Base-by-base conservation (phyloP, 2,329 filamentous ascomycete species). In the Cercospora zeae-maydis region DNA sequence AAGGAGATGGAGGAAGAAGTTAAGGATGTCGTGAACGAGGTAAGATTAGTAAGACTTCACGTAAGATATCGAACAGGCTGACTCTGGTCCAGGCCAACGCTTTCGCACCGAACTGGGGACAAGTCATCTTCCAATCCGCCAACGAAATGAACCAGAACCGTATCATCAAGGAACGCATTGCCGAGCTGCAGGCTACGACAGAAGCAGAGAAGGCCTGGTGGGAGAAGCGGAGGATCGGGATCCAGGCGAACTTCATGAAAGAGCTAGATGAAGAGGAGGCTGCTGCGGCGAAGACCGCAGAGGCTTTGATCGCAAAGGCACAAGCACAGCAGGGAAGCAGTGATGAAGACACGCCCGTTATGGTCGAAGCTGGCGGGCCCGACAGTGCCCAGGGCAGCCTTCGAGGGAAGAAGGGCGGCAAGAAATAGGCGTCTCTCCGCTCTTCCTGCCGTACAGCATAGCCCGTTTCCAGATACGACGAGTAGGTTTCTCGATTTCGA, bases 1-100 rank as follows among this genome's bases (percentile, higher is more conserved):
- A 93, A 96, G 81, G 95, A 99, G 79, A 96, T 98, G 82, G 93
- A 99, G 79, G 91, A 92, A 69, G 95, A 99, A 79, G 83, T 99
- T 65, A 86, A 91, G 71, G 95, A 99, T 78, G 93, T 98, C 24
- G 92, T 98, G 34, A 86, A 88, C 71, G 93, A 98, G 87, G 92
- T 96, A 83, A 71, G 30, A 11, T 55, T 31, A 27, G 52, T 7
- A 42, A 39, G 21, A 7, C n/a, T 31, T 42, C 39, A 51, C n/a
- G 34, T 42, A 42, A 6, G 42, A 47, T 36, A 27, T n/a, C 16
- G 27, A 21, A 19, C 21, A 4, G 30, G 33, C 66, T 67, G 62
- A 67, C 45, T 36, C 4, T 51, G 34, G 19, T 52, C 27, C 69
- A 97, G 92, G 95, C 96, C 72, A 98, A 98, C 75, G 92, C 90